phyloP scores from a whole-genome alignment of 805 yeast genomes.

The Candida dendrica region DNA sequence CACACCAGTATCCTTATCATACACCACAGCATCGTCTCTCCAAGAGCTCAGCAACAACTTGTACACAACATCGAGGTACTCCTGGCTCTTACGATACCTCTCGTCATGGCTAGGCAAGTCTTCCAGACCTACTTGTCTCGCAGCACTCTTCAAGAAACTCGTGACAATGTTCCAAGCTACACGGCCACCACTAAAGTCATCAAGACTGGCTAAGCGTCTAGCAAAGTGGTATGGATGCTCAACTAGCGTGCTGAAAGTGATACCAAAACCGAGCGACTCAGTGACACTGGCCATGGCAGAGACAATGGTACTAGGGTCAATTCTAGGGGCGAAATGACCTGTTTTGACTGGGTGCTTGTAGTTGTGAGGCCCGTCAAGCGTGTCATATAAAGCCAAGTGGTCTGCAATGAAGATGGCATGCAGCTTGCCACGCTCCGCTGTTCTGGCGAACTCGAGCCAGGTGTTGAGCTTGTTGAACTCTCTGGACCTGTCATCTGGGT shows the following conservation, averaged over 20 bases:
- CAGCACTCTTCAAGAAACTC: conserved; percentile 29
- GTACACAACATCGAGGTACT: conserved; percentile 29
- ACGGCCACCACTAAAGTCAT: conserved; percentile 33
- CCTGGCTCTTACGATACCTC: conserved; percentile 30
- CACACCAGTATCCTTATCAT: conserved; percentile 14
- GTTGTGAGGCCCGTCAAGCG: conserved; percentile 29
- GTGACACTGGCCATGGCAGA: conserved; percentile 33
- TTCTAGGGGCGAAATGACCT: conserved; percentile 25
- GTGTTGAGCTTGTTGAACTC: conserved; percentile 9
- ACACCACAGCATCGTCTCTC: conserved; percentile 27
- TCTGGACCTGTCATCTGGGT: conserved; percentile 27
- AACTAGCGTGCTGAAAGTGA: conserved; percentile 31
- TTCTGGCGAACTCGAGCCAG: conserved; percentile 29
- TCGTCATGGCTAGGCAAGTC: conserved; percentile 30
- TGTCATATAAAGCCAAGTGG: conserved; percentile 30
- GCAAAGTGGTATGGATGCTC: conserved; percentile 34
- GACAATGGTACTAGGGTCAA: conserved; percentile 30
- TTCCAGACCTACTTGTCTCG: conserved; percentile 26
- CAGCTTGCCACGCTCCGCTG: conserved; percentile 28
- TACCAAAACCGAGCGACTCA: conserved; percentile 26
- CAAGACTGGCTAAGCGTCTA: conserved; percentile 31
- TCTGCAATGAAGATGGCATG: conserved; percentile 31
- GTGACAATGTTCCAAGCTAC: conserved; percentile 37
- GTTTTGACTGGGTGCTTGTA: conserved; percentile 22
- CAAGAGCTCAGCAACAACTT: conserved; percentile 29